Percentiles rank a stretch among this genome's conserved stretches.
phyloP scores from a whole-genome alignment of 129 eudicot species.

The Mikania micrantha region DNA sequence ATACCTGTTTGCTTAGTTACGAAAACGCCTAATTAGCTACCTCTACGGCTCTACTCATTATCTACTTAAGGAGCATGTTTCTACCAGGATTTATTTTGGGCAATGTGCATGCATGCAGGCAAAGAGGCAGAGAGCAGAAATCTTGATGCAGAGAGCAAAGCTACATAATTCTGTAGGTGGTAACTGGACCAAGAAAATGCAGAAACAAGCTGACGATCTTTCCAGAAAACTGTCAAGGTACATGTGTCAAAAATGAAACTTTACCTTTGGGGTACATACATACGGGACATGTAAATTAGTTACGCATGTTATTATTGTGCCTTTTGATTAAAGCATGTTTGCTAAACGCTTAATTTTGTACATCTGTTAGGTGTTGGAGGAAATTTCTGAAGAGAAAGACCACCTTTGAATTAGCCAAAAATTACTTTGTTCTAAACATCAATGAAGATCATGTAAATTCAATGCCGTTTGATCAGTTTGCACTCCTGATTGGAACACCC shows the following conservation, averaged over 20 bases:
- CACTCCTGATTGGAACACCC: conserved; percentile 54
- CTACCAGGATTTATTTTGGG: not conserved
- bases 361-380: conserved; percentile 70
- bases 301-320: not conserved
- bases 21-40: too few species aligned
- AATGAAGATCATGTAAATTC: conserved; percentile 51
- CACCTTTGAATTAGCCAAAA: conserved; percentile 56
- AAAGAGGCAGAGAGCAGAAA: conserved; percentile 81
- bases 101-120: conserved; percentile 44
- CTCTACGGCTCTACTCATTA: not conserved
- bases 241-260: not conserved
- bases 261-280: conserved; percentile 8
- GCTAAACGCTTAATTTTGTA: not conserved
- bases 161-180: conserved; percentile 28
- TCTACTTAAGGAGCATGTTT: not conserved
- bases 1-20: not conserved
- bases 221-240: conserved; percentile 79
- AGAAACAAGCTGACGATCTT: conserved; percentile 62
- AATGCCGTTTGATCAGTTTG: conserved; percentile 94
- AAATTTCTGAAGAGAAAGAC: conserved; percentile 52
- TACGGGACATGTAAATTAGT: not conserved
- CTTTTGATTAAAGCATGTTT: not conserved
- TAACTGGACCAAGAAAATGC: conserved; percentile 49
- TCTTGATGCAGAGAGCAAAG: conserved; percentile 69
- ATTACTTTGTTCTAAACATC: conserved; percentile 51